Base-by-base conservation (phyloP, 768 basidiomycete species). In the Serendipita sp. region DNA sequence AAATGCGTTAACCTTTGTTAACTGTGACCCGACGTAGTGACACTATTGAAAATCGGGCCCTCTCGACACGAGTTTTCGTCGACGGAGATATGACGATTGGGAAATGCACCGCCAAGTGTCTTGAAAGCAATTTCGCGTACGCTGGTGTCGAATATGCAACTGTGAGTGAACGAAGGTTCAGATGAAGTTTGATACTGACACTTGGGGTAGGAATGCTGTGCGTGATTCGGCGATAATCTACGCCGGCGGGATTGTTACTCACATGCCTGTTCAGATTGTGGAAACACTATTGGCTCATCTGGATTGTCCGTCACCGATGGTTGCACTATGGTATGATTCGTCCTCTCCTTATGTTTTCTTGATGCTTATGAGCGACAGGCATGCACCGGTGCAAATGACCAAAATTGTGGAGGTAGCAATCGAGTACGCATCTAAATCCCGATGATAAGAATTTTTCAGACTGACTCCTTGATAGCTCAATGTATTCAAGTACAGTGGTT, bases 81-180 rank as follows among this genome's bases (percentile, higher is more conserved):
- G 66, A 70, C 18, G 79, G 78, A 11, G 6, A 5, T 13, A 40
- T 40, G 37, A 40, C 37, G 13, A 40, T 40, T 60, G 23, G 34
- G 34, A 60, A 60, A 27, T 60, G 55, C 55, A 31, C 33, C 8
- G 55, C 18, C 11, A 34, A 23, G 27, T 60, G 55, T 34, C 16
- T 34, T 34, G 34, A 23, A n/a, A 8, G 33, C 16, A 27, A 27
- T 4, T 60, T 27, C 33, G 3, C 10, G 10, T 60, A 60, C 31
- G 55, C 55, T 60, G 55, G 37, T 13, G 6, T 40, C 6, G 37
- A 40, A 40, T 40, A 40, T 40, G 37, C 37, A 5, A 13, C 5
- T 40, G 37, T 40, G 13, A 5, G 37, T 40, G 23, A 23, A 1
- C 23, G 23, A 23, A 23, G 23, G 23, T 1, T 23, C 23, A 23